Evolutionary conservation across 108 stramenopile genomes (phyloP).

Genomic region (Pseudonitzschia multiseries): DNA sequence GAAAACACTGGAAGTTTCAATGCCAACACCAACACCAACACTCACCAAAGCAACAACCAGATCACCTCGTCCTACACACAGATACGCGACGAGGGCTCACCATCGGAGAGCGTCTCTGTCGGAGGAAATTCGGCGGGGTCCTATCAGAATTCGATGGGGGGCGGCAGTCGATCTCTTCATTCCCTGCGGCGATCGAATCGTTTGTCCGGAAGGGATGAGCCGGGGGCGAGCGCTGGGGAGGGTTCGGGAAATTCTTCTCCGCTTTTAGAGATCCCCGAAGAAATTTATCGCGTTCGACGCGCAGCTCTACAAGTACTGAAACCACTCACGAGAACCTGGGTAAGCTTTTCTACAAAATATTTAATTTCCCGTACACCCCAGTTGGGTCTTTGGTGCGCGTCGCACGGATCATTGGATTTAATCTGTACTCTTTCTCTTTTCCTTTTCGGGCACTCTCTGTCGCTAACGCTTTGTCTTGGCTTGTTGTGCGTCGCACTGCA

Average conservation of each 20-base stretch:
- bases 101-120: not conserved
- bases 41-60: conserved; percentile 4
- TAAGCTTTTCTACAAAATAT: conserved; percentile 27
- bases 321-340: conserved; percentile 84
- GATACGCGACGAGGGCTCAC: conserved; percentile 12
- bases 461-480: not conserved
- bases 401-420: too few species aligned
- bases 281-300: conserved; percentile 79
- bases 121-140: conserved; percentile 19
- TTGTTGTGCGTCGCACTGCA: not conserved
- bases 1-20: not conserved
- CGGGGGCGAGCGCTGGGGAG: conserved; percentile 4
- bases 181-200: conserved; percentile 18
- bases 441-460: not conserved
- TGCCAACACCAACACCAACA: not conserved
- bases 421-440: not conserved
- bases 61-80: conserved; percentile 17
- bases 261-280: conserved; percentile 74
- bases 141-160: conserved; percentile 18
- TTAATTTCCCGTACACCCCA: conserved; percentile 1
- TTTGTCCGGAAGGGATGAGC: not conserved
- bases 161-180: conserved; percentile 30
- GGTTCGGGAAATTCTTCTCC: conserved; percentile 30
- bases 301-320: conserved; percentile 74
- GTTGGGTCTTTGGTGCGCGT: not conserved